These are phyloP conservation scores for Groenewaldozyma sp. DNA, from an alignment of 1,139 yeast species.

Conservation along the genomic window DNA sequence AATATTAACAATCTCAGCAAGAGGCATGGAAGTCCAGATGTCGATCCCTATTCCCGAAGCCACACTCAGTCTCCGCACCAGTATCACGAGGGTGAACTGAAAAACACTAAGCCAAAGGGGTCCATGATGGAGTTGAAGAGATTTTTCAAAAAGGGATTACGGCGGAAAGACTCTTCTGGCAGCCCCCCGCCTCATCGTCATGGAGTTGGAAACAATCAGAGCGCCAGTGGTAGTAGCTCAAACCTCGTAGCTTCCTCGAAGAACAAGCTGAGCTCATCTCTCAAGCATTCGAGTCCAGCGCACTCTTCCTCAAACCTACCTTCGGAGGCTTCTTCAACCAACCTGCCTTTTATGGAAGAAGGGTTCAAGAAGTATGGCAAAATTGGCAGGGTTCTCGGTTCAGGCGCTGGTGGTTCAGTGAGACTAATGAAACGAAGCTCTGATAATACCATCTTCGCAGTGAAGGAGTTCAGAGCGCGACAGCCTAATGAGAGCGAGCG, in stretches of 20 bases:
- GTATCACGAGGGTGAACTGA: constrained; percentile 5
- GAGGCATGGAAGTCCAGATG: constrained; percentile 2
- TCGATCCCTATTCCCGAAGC: constrained; percentile 6
- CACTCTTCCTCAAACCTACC: constrained; percentile 3
- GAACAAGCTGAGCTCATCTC: constrained; percentile 8
- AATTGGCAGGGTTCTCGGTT: constrained; percentile 81
- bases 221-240: not conserved
- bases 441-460: constrained; percentile 85
- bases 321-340: constrained; percentile 10
- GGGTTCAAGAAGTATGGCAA: constrained; percentile 72
- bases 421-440: constrained; percentile 72
- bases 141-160: constrained; percentile 25
- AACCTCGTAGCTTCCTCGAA: not conserved
- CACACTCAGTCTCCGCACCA: constrained; percentile 9
- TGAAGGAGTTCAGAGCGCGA: constrained; percentile 87
- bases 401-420: constrained; percentile 98
- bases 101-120: constrained; percentile 19
- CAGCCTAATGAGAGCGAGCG: constrained; percentile 74
- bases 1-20: not conserved
- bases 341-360: constrained; percentile 33
- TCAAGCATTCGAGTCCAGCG: not conserved
- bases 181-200: not conserved
- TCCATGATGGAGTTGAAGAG: constrained; percentile 34
- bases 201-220: no score
- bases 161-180: constrained; percentile 10